Evolutionary conservation across 1,284 basidiomycete genomes (phyloP).

Genomic region (Cystobasidiaceae sp.): DNA sequence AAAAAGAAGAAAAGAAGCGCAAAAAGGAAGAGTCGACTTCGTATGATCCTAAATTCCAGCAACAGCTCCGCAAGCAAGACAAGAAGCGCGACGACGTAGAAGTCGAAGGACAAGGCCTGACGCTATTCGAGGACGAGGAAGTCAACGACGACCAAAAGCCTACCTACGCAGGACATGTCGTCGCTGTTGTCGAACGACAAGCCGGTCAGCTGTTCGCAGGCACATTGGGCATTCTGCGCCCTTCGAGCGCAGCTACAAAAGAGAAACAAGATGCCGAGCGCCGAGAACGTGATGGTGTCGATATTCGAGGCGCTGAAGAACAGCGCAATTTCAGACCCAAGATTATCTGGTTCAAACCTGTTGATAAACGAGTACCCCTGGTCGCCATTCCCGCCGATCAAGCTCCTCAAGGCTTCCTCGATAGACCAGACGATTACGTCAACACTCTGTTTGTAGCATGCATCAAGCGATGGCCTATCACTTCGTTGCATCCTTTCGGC

Average conservation of each 20-base stretch:
- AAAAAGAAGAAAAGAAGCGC: constrained; percentile 99
- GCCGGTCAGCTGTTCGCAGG: constrained; percentile 98
- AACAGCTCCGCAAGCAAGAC: constrained; percentile 71
- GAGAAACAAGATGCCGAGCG: constrained; percentile 99
- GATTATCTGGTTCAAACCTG: constrained; percentile 99
- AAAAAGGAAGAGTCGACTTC: constrained; percentile 98
- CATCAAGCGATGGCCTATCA: constrained; percentile 85
- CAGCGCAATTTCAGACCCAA: constrained; percentile 66
- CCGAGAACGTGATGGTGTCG: constrained; percentile 81
- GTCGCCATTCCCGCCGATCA: constrained; percentile 93
- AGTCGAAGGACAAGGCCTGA: constrained; percentile 94
- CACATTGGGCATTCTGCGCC: constrained; percentile 88
- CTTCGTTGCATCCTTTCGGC: constrained; percentile 88
- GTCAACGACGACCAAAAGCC: constrained; percentile 96
- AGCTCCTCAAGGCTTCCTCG: constrained; percentile 91
- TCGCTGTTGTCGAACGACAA: constrained; percentile 77
- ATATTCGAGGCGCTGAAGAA: constrained; percentile 70
- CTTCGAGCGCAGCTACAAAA: constrained; percentile 95
- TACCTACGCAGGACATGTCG: constrained; percentile 56
- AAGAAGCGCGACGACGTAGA: constrained; percentile 99
- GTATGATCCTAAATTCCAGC: constrained; percentile 67
- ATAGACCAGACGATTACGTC: constrained; percentile 83
- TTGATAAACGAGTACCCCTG: constrained; percentile 96
- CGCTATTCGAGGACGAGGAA: constrained; percentile 93
- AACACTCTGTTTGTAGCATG: constrained; percentile 93